These are phyloP conservation scores for Chlamydomonas incerta DNA, from an alignment of 139 green algal genomes.

Conservation along the genomic window DNA sequence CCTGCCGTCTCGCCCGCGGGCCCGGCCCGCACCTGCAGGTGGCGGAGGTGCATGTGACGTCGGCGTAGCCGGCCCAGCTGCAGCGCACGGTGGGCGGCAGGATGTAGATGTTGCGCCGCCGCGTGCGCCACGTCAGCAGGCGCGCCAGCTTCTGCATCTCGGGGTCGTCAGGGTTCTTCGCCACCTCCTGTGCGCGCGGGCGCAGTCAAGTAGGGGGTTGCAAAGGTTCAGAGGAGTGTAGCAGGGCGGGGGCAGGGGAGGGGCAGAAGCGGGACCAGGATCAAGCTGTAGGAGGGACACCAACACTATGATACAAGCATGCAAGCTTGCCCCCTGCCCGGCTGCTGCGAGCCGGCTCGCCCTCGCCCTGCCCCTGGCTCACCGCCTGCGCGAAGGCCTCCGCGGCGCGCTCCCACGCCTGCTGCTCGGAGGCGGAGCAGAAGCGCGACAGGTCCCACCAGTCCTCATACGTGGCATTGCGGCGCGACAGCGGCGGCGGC, in stretches of 20 bases:
- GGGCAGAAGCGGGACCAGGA: too few species aligned
- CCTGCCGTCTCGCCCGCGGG: too few species aligned
- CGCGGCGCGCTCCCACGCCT: background rate
- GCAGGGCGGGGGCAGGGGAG: too few species aligned
- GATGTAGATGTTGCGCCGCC: conserved; percentile 29
- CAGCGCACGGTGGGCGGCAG: background rate
- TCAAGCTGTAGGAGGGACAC: too few species aligned
- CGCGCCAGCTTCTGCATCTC: background rate
- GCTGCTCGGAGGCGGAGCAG: background rate
- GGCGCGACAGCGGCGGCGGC: background rate
- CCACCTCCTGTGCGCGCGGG: background rate
- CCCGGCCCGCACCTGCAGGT: background rate
- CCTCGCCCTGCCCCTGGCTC: background rate
- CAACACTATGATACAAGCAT: too few species aligned
- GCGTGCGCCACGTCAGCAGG: background rate
- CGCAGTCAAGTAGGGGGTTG: too few species aligned
- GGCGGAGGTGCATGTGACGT: conserved; percentile 14
- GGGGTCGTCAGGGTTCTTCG: background rate
- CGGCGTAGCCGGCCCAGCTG: background rate
- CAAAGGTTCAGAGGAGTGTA: too few species aligned
- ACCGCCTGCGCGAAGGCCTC: background rate
- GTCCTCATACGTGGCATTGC: background rate
- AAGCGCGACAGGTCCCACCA: background rate
- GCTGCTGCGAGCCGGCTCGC: too few species aligned
- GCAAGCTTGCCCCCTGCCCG: too few species aligned